phyloP scores from a whole-genome alignment of 768 basidiomycete species.

The Suillus clintonianus region DNA sequence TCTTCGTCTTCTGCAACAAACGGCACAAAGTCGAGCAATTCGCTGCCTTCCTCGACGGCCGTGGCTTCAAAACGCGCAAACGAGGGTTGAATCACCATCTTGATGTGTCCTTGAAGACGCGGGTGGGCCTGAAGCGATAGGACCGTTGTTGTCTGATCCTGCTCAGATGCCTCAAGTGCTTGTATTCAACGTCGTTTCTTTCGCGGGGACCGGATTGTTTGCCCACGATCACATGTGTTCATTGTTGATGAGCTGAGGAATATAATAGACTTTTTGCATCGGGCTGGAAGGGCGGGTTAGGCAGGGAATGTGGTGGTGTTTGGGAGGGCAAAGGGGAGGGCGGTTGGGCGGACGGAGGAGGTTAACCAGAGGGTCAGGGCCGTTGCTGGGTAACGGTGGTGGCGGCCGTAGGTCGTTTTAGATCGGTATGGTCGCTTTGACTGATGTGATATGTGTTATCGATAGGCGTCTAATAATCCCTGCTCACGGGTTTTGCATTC shows the following conservation, averaged over 20 bases:
- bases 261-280: conserved; percentile 90
- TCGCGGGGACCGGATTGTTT: conserved; percentile 90
- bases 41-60: conserved; percentile 55
- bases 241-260: conserved; percentile 88
- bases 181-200: conserved; percentile 87
- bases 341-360: conserved; percentile 52
- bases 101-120: conserved; percentile 67
- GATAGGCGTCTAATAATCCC: background rate
- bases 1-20: conserved; percentile 86
- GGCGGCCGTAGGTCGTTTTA: background rate
- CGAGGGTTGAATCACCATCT: conserved; percentile 77
- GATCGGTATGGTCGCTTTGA: background rate
- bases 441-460: background rate
- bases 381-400: conserved; percentile 26
- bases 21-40: conserved; percentile 66
- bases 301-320: conserved; percentile 75
- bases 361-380: conserved; percentile 53
- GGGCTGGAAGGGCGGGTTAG: conserved; percentile 79
- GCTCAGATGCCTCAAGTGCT: conserved; percentile 61
- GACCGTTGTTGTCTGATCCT: conserved; percentile 20
- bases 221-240: conserved; percentile 78
- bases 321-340: conserved; percentile 67
- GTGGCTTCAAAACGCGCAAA: conserved; percentile 58
- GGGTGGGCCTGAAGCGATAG: conserved; percentile 6
- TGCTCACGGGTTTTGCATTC: background rate